Conservation (phyloP, 2,329 filamentous ascomycete genomes). For the Polytolypa hystricis region DNA sequence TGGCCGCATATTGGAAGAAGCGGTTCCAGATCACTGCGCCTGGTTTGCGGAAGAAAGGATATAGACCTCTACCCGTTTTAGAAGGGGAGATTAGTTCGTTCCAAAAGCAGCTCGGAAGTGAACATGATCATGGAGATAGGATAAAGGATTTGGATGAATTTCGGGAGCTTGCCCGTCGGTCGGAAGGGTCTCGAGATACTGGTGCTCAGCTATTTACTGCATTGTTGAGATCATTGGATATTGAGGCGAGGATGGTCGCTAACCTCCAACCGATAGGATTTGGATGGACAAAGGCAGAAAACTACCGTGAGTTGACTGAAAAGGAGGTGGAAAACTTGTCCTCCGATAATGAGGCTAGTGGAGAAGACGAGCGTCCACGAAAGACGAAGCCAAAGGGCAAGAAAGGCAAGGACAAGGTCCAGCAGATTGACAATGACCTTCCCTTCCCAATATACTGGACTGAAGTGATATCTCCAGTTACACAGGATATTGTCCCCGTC, state of each 20-base stretch:
- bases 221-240: conserved; percentile 63
- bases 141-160: conserved; percentile 59
- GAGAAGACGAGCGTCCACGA: conserved; percentile 13
- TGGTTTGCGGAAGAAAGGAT: conserved; percentile 78
- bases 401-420: conserved; percentile 25
- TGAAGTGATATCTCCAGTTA: conserved; percentile 73
- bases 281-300: conserved; percentile 80
- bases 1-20: conserved; percentile 83
- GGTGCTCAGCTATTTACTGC: conserved; percentile 86
- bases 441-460: conserved; percentile 87
- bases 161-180: conserved; percentile 53
- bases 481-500: conserved; percentile 66
- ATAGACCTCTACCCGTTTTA: conserved; percentile 64
- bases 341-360: conserved; percentile 12
- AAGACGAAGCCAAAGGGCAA: conserved; percentile 14
- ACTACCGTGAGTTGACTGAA: conserved; percentile 45
- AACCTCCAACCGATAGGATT: conserved; percentile 81
- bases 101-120: conserved; percentile 50
- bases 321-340: conserved; percentile 9
- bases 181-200: conserved; percentile 73
- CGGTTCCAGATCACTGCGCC: conserved; percentile 67
- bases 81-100: conserved; percentile 64
- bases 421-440: conserved; percentile 60
- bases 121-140: conserved; percentile 62
- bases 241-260: conserved; percentile 73